These are phyloP conservation scores for Akanthomyces muscarius DNA, from an alignment of 2,329 filamentous ascomycete species.

Conservation along the genomic window DNA sequence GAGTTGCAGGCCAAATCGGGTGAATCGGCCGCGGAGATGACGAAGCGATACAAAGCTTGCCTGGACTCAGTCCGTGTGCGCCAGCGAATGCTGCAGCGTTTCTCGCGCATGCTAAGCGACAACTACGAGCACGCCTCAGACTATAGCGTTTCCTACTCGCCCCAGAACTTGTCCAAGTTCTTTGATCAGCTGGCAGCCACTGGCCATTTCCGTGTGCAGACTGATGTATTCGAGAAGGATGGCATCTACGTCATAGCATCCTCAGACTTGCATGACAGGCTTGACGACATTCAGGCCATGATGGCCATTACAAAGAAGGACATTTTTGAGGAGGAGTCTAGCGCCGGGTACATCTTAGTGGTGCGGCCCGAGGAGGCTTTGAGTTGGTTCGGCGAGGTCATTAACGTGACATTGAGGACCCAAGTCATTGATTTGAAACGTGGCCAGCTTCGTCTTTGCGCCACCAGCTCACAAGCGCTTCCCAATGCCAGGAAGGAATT, in stretches of 20 bases:
- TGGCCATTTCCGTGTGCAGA: slow-evolving; percentile 83
- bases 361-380: slow-evolving; percentile 76
- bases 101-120: slow-evolving; percentile 84
- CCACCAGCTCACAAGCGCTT: slow-evolving; percentile 78
- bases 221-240: slow-evolving; percentile 64
- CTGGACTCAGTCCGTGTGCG: slow-evolving; percentile 93
- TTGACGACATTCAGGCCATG: slow-evolving; percentile 79
- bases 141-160: slow-evolving; percentile 74
- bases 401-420: slow-evolving; percentile 68
- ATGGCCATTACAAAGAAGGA: slow-evolving; percentile 64
- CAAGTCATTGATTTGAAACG: slow-evolving; percentile 80
- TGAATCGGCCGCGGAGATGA: slow-evolving; percentile 83
- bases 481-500: slow-evolving; percentile 76
- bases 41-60: slow-evolving; percentile 93
- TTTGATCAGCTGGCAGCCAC: slow-evolving; percentile 76
- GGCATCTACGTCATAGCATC: slow-evolving; percentile 83
- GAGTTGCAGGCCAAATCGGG: slow-evolving; percentile 82
- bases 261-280: slow-evolving; percentile 67
- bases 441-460: slow-evolving; percentile 82
- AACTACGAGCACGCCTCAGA: slow-evolving; percentile 96
- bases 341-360: slow-evolving; percentile 75
- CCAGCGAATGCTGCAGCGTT: slow-evolving; percentile 93
- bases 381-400: slow-evolving; percentile 74
- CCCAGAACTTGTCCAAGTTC: slow-evolving; percentile 67
- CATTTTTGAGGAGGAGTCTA: slow-evolving; percentile 62